Conservation (phyloP, 176 grass and related monocot genomes). For the Puya raimondii region DNA sequence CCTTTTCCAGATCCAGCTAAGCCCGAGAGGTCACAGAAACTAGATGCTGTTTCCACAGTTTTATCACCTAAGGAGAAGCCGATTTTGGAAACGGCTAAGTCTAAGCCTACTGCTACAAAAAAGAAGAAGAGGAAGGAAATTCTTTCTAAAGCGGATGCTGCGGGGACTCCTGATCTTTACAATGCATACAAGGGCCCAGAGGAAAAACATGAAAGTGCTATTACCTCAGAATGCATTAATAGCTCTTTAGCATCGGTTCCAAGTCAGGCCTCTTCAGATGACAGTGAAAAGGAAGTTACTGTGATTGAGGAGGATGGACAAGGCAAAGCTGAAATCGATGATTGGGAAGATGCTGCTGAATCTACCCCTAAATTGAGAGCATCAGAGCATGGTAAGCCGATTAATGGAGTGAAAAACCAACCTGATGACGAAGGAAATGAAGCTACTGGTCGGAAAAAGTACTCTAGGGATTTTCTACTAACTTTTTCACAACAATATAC, state of each 20-base stretch:
- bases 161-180: constrained; percentile 80
- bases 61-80: constrained; percentile 56
- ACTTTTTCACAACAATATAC: constrained; percentile 42
- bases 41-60: constrained; percentile 19
- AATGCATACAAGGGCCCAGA: constrained; percentile 88
- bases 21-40: constrained; percentile 27
- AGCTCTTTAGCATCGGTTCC: constrained; percentile 26
- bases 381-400: constrained; percentile 16
- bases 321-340: constrained; percentile 64
- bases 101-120: constrained; percentile 38
- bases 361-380: constrained; percentile 60
- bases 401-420: constrained; percentile 13
- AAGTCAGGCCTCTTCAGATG: constrained; percentile 18
- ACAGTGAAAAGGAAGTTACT: constrained; percentile 32
- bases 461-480: constrained; percentile 85
- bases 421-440: constrained; percentile 33
- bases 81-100: constrained; percentile 26
- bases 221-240: constrained; percentile 18
- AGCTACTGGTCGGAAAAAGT: constrained; percentile 41
- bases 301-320: constrained; percentile 39
- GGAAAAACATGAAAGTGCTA: constrained; percentile 41
- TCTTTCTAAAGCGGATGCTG: constrained; percentile 90
- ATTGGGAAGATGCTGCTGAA: constrained; percentile 93
- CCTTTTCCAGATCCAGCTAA: constrained; percentile 2
- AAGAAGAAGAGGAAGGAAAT: constrained; percentile 77